Base-by-base conservation (phyloP, 768 basidiomycete species). In the Lentinus tigrinus region DNA sequence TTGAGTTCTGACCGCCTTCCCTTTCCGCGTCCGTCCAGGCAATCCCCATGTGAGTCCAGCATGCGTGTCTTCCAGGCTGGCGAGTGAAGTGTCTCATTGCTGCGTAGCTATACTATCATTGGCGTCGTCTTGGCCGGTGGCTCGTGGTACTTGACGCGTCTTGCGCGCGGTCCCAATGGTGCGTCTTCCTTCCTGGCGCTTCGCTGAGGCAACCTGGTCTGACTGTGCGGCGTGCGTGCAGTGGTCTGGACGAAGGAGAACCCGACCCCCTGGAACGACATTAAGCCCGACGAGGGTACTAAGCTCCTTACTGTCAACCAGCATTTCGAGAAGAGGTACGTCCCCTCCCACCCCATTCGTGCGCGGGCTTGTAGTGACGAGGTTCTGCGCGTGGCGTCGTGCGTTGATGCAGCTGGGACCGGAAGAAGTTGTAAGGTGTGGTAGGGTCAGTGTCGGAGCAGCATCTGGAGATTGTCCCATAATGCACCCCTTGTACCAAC, bases 221-320 rank as follows among this genome's bases (percentile, higher is more conserved):
- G 11, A 13, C 34, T 3, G 17, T 34, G 16, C 36, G 27, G 13
- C 28, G 24, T 34, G 16, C 36, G 27, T 40, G 46, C 56, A 84
- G 83, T 85, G 54, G 71, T 85, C 56, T 86, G 85, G 85, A 80
- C 84, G 65, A 81, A 75, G 71, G 71, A 68, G 71, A 95, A 95
- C 79, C 92, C 92, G 36, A 86, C 85, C 21, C 93, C 93, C n/a
- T 95, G 91, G 90, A 91, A 91, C 74, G 80, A 83, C 56, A 81
- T 94, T 69, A 80, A 89, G 70, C 85, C 80, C 38, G 79, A 87
- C 67, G 85, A 94, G 73, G 83, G 83, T 63, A 89, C 81, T 52
- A 93, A 93, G 75, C 43, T 93, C 58, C 66, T 85, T 69, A 70
- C 80, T 43, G 81, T 90, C 38, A 85, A 87, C 75, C 85, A 88